Evolutionary conservation across 306 rosid species (phyloP), one percentile per base, ranked within the genome.

Genomic region (Dryas drummondii): DNA sequence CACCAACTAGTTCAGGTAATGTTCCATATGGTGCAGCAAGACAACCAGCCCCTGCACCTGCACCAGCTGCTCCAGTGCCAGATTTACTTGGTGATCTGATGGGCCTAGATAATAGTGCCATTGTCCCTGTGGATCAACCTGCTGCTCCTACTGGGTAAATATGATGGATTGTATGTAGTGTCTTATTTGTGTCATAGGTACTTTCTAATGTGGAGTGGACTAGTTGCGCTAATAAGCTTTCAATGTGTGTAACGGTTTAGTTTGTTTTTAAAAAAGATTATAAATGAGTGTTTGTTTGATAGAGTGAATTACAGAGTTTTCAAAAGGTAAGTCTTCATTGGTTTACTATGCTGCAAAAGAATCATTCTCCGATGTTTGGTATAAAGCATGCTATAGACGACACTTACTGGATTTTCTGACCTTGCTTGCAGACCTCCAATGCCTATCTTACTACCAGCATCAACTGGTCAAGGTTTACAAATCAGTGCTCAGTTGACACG

Each of bases 11-110:
- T 73, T 83, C 89, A 40, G 79, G 81, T 40, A 65, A 37, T 53
- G 84, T 70, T 74, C 80, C 86, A 77, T 84, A 82, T 82, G 47
- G 82, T 56, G 78, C 84, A 59, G 59, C 88, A 66, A 85, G 89
- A 80, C 85, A 80, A 81, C 77, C 89, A 70, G 80, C 66, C 70
- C 77, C 89, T 67, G 78, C 82, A 71, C 78, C 87, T 71, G 85
- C 96, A 63, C 64, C 90, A 76, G 80, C 81, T 76, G 87, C 91
- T 67, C 83, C 91, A 45, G 97, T 90, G 75, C 97, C 97, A 26
- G 97, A 94, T 86, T 89, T 94, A 85, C 97, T 94, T 73, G 97
- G 97, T 67, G 97, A 92, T 84, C 87, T 90, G 86, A 94, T 92
- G 7, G 97, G 97, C 78, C 83, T 85, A 80, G 97, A 94, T 80